A percentile compares a stretch with the other conserved stretches of the same genome.
Conservation (phyloP, 805 yeast genomes). For the Candida mattraensis region DNA sequence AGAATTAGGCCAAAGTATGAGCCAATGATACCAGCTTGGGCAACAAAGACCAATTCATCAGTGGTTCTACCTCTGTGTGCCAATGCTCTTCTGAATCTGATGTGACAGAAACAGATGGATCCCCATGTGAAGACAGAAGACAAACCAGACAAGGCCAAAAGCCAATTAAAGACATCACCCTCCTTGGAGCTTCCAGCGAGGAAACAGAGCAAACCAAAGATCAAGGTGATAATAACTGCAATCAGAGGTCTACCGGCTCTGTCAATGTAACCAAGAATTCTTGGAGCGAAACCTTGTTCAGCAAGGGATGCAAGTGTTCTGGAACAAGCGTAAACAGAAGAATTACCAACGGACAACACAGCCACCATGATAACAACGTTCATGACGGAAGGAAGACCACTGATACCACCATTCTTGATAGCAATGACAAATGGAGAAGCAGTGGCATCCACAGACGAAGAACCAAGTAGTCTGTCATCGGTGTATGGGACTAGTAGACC, state of each 20-base stretch:
- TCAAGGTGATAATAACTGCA: conserved; percentile 56
- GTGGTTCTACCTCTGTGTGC: conserved; percentile 63
- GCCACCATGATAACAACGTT: conserved; percentile 73
- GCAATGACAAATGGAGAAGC: conserved; percentile 82
- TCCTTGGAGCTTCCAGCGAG: conserved; percentile 59
- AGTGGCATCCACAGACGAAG: conserved; percentile 49
- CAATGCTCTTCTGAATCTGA: conserved; percentile 71
- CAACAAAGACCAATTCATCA: conserved; percentile 63
- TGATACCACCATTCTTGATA: conserved; percentile 58
- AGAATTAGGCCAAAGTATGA: conserved; percentile 60
- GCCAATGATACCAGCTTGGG: conserved; percentile 70
- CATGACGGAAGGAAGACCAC: conserved; percentile 68
- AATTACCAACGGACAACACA: conserved; percentile 74
- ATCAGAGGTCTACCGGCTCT: conserved; percentile 75
- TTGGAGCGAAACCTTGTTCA: conserved; percentile 69
- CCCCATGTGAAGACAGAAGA: conserved; percentile 83
- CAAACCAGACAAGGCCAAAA: conserved; percentile 74
- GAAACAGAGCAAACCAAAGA: conserved; percentile 59
- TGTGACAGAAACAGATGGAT: conserved; percentile 64
- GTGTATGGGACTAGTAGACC: conserved; percentile 63
- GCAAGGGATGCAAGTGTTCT: conserved; percentile 69
- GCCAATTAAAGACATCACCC: conserved; percentile 67
- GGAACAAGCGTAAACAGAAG: conserved; percentile 72
- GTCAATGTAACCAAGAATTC: conserved; percentile 65
- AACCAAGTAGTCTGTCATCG: conserved; percentile 45